Base-by-base conservation (phyloP, 495 filamentous ascomycete species). In the Physcia stellaris region DNA sequence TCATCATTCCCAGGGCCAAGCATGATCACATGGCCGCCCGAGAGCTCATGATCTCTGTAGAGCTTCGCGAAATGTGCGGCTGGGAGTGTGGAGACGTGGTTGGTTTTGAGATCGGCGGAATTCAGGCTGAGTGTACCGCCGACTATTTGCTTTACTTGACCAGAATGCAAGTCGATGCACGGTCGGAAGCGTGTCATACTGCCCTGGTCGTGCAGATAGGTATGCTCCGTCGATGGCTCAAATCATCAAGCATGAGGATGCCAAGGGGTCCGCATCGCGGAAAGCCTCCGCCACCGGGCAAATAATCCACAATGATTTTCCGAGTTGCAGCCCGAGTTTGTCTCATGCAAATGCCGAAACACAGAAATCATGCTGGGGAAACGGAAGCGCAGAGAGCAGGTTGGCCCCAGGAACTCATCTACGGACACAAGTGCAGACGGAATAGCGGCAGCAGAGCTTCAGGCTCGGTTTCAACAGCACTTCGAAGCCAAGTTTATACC, bases 71-170 rank as follows among this genome's bases (percentile, higher is more conserved):
- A 98, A 59, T 94, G 63, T 9, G 71, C 66, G 3, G 92, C 74
- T 4, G 90, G 79, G 30, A 84, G 77, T 11, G 73, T 70, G 2
- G 90, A 94, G 21, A 92, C 74, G 58, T 83, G 84, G 57, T 98
- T 96, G 40, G 90, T 96, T 57, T 82, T 79, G 42, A 96, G 68
- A 35, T 74, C 68, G 18, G 66, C 48, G 16, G 69, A 68, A 0
- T 71, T 61, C 47, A 69, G 70, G 54, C 74, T 80, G 45, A 96
- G 69, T 1, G 90, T 95, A 30, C 87, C 87, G 37, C 90, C 90
- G 26, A 98, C 87, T 49, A 98, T 98, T 60, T 98, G 90, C 64
- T 98, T 98, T 21, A 98, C 90, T 55, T 83, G 73, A 5, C 92
- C 92, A 6, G 86, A 77, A 62, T 98, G 90, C 20, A 98, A 71